Evolutionary conservation across 805 yeast genomes (phyloP), one percentile per base, ranked within the genome.

Genomic region (Barnettozyma botsteinii): DNA sequence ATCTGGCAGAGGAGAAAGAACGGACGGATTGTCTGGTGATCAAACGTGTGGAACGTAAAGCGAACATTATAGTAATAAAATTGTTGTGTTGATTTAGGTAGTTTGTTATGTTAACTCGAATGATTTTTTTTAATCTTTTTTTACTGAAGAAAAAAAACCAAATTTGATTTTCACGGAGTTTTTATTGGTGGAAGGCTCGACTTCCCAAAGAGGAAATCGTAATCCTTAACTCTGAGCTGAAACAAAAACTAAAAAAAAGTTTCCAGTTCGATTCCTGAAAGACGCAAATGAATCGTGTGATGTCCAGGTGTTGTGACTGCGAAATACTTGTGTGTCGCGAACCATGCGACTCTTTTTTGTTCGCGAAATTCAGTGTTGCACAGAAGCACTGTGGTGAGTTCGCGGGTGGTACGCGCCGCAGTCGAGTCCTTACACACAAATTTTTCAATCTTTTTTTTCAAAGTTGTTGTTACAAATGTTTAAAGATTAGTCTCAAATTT

Each of bases 21-120:
- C 66, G 61, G 35, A 59, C 44, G 13, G 62, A 51, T 46, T 56
- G 61, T 41, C 56, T 54, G 35, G 54, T 52, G 26, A 59, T 53
- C 37, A 53, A 48, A 42, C 55, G 52, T 18, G 63, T 32, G n/a
- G 44, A 61, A 53, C 70, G 67, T 48, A 63, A 54, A 34, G 67
- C 59, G 45, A 65, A 55, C 69, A 63, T 59, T 37, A 14, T 37
- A 34, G 17, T 29, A 11, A 15, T 30, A 32, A 13, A 18, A n/a
- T 23, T n/a, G n/a, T 4, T 13, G 24, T 14, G 15, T 18, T 26
- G 33, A 12, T 25, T 19, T 19, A 10, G 29, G 31, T 38, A 31
- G 30, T 44, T 28, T 26, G 26, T 27, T 32, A 24, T 30, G 21
- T 17, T 26, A 30, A 36, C 53, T 51, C 56, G 55, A 50, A 47